Conservation (phyloP, 495 filamentous ascomycete species). For the Penicillium maclennaniae region DNA sequence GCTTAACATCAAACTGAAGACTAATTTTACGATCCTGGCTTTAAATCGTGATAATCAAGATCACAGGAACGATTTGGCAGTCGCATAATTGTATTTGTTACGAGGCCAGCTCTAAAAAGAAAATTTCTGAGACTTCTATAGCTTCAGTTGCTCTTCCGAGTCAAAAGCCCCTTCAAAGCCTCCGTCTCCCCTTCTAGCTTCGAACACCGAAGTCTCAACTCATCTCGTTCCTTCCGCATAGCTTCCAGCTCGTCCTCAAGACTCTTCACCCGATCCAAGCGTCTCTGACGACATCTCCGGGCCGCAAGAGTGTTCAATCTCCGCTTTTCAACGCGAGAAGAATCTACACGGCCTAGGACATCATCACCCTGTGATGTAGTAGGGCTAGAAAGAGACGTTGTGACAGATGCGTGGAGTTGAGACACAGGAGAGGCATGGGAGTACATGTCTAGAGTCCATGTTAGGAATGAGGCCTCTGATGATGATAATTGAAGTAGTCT, state of each 20-base stretch:
- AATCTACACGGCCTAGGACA: slow-evolving; percentile 15
- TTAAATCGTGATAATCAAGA: no score
- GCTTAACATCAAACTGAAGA: not conserved
- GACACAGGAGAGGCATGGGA: slow-evolving; percentile 24
- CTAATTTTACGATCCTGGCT: not conserved
- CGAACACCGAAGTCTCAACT: slow-evolving; percentile 58
- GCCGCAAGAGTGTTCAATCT: slow-evolving; percentile 66
- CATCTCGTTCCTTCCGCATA: slow-evolving; percentile 59
- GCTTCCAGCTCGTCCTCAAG: slow-evolving; percentile 59
- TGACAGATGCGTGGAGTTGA: slow-evolving; percentile 14
- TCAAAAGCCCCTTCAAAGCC: slow-evolving; percentile 32
- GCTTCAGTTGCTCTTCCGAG: slow-evolving; percentile 19
- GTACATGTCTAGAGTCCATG: slow-evolving; percentile 8
- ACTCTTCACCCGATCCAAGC: slow-evolving; percentile 60
- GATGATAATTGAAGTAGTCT: not conserved
- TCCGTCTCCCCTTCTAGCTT: slow-evolving; percentile 60
- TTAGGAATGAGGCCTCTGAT: not conserved
- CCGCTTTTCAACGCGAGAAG: slow-evolving; percentile 48
- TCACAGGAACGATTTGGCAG: not conserved
- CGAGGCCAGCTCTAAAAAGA: slow-evolving; percentile 14
- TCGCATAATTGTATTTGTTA: slow-evolving; percentile 5
- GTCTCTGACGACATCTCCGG: slow-evolving; percentile 67
- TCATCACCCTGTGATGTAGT: slow-evolving; percentile 22
- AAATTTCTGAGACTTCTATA: not conserved
- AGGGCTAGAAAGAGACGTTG: slow-evolving; percentile 21